Percentiles rank a stretch among this genome's conserved stretches.
These are phyloP conservation scores for Nicotiana benthamiana DNA, from an alignment of 257 asterid genomes.

Conservation along the genomic window DNA sequence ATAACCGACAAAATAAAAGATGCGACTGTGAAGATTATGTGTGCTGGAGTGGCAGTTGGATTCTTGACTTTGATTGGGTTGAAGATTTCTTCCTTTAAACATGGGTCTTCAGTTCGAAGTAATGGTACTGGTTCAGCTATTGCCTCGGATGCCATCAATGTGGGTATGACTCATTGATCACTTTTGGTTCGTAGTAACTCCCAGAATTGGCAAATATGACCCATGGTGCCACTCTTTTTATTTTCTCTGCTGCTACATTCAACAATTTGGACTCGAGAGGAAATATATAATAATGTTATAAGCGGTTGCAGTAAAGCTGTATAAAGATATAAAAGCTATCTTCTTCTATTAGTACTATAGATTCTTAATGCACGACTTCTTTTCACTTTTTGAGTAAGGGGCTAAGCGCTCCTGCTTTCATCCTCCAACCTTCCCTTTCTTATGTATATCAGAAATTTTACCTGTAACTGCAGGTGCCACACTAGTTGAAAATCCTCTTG, in stretches of 20 bases:
- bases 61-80: slow-evolving; percentile 62
- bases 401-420: background rate
- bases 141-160: slow-evolving; percentile 60
- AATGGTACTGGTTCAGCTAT: slow-evolving; percentile 36
- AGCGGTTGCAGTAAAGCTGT: background rate
- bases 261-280: background rate
- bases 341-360: background rate
- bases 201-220: background rate
- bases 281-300: background rate
- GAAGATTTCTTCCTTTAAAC: slow-evolving; percentile 48
- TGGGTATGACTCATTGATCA: slow-evolving; percentile 51
- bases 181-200: background rate
- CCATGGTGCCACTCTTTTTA: background rate
- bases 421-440: background rate
- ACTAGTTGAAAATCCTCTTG: slow-evolving; percentile 39
- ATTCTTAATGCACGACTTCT: background rate
- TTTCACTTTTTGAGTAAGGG: background rate
- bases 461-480: slow-evolving; percentile 35
- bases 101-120: slow-evolving; percentile 25
- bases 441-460: background rate
- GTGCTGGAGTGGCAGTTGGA: slow-evolving; percentile 86
- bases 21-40: slow-evolving; percentile 63
- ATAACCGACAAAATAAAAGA: slow-evolving; percentile 62
- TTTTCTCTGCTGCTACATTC: background rate
- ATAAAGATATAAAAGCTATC: background rate